Conservation (phyloP, 768 basidiomycete genomes). For the Boletus rubroflammeus region DNA sequence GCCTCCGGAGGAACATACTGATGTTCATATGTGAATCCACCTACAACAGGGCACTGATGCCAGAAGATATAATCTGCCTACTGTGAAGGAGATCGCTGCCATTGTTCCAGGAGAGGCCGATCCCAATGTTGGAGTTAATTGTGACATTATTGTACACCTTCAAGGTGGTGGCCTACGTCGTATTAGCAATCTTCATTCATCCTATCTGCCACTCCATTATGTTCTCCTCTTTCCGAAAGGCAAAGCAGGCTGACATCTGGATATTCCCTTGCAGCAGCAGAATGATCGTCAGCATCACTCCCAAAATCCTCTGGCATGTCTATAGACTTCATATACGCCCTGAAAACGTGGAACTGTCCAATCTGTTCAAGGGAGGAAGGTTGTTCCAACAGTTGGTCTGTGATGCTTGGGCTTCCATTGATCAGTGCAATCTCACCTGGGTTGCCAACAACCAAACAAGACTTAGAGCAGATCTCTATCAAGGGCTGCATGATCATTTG, state of each 20-base stretch:
- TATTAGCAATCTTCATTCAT: conserved; percentile 35
- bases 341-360: conserved; percentile 10
- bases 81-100: conserved; percentile 40
- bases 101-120: conserved; percentile 38
- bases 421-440: conserved; percentile 38
- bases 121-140: background rate
- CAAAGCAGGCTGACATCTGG: no score
- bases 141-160: conserved; percentile 36
- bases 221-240: conserved; percentile 44
- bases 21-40: conserved; percentile 9
- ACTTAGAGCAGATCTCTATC: conserved; percentile 35
- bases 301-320: no score
- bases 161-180: conserved; percentile 24
- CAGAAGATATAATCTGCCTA: conserved; percentile 43
- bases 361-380: conserved; percentile 34
- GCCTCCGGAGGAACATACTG: conserved; percentile 10
- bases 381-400: conserved; percentile 45
- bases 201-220: conserved; percentile 41
- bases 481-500: conserved; percentile 32
- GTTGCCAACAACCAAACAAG: conserved; percentile 30
- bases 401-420: conserved; percentile 43
- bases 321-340: conserved; percentile 30
- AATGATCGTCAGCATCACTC: no score
- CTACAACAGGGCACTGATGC: conserved; percentile 22
- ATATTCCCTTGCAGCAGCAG: conserved; percentile 12